Evolutionary conservation across 2,329 filamentous ascomycete genomes (phyloP), one percentile per base, ranked within the genome.

Genomic region (Cladobotryum protrusum): DNA sequence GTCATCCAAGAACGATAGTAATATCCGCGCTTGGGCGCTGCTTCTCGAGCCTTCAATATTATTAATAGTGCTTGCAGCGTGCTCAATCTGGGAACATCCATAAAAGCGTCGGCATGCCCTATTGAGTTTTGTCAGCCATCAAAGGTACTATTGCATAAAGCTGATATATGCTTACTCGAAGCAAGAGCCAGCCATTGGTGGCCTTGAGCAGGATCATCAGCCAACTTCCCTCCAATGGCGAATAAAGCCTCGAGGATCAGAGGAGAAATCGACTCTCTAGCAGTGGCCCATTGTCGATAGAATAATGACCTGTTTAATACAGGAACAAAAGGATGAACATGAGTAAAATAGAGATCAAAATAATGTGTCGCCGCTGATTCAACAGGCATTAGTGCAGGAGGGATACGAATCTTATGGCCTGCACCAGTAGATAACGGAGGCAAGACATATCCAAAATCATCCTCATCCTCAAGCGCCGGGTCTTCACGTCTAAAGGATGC

Each of bases 1-100:
- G 87, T 89, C 82, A 96, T 95, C 92, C 93, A 97, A 0, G 93
- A 97, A 35, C 92, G 85, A 69, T 93, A 97, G 67, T 93, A 97
- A 64, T 97, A 97, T 1, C 93, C 93, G 53, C 89, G 83, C 63
- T 95, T 95, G 0, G 92, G 91, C 8, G 87, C 83, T n/a, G 88
- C 87, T 67, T 97, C 92, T 55, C 90, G 81, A 1, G 92, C 93
- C 67, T 97, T 97, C 40, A 96, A 72, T 15, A 96, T 77, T 41
- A 97, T 84, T 41, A 96, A 72, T 54, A 96, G 74, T 3, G 90
- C 92, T 69, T 97, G 92, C 9, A 97, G 83, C 0, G 93, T 97
- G 68, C 89, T 96, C 43, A 97, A 64, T 45, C 92, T 80, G 2
- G 92, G 90, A 19, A 92, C 83, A 61, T 96, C 92, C 79, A 95